Evolutionary conservation across 2,329 filamentous ascomycete genomes (phyloP).

Genomic region (Cryphonectria parasitica): DNA sequence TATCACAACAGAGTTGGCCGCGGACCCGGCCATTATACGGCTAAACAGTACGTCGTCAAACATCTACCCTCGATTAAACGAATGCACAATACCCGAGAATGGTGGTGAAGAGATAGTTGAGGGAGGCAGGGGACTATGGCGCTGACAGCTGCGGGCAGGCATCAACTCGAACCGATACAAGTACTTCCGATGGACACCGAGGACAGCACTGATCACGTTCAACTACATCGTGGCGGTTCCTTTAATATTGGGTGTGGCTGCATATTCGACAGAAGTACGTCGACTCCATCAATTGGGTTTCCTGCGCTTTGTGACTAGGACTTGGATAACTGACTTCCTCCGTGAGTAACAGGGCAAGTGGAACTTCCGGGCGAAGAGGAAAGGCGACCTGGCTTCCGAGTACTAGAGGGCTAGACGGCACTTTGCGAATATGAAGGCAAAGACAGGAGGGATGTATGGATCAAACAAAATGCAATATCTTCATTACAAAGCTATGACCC

Average conservation of each 20-base stretch:
- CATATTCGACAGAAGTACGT: slow-evolving; percentile 86
- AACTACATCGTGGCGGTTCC: slow-evolving; percentile 78
- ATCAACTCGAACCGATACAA: slow-evolving; percentile 85
- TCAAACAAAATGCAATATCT: neutral
- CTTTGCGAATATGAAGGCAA: neutral
- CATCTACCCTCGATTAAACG: neutral
- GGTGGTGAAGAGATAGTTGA: neutral
- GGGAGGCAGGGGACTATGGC: neutral
- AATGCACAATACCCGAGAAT: neutral
- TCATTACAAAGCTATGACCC: neutral
- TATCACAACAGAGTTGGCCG: slow-evolving; percentile 44
- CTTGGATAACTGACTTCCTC: slow-evolving; percentile 12
- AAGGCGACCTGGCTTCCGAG: slow-evolving; percentile 82
- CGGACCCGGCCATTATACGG: slow-evolving; percentile 54
- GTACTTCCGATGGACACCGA: slow-evolving; percentile 92
- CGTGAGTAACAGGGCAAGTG: slow-evolving; percentile 71
- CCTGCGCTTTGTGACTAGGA: neutral
- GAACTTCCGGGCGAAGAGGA: slow-evolving; percentile 83
- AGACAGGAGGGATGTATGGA: neutral
- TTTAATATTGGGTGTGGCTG: slow-evolving; percentile 68
- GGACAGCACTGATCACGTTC: slow-evolving; percentile 80
- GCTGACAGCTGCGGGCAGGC: slow-evolving; percentile 54
- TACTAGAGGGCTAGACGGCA: slow-evolving; percentile 55
- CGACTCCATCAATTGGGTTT: slow-evolving; percentile 28
- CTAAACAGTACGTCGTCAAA: slow-evolving; percentile 48